Conservation (phyloP, 2,329 filamentous ascomycete species). For the Ophiobolus disseminans region DNA sequence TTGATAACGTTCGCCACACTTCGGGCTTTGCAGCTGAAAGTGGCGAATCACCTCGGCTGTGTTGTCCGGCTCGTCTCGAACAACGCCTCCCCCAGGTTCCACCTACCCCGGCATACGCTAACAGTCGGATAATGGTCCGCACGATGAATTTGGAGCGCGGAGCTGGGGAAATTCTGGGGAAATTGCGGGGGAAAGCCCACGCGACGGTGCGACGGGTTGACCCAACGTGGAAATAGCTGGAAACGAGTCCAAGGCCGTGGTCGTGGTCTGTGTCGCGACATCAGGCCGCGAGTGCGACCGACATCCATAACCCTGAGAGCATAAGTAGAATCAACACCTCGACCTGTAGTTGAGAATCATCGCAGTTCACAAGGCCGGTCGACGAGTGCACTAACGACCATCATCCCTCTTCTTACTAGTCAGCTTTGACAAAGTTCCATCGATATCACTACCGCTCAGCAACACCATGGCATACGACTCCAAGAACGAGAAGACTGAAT, state of each 20-base stretch:
- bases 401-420: too few species aligned
- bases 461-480: constrained; percentile 2
- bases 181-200: background rate
- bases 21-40: background rate
- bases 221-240: constrained; percentile 1
- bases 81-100: background rate
- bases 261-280: background rate
- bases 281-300: background rate
- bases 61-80: background rate
- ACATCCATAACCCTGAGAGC: background rate
- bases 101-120: background rate
- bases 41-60: background rate
- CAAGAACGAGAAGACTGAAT: constrained; percentile 12
- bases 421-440: too few species aligned
- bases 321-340: constrained; percentile 2
- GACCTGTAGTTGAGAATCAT: background rate
- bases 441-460: background rate
- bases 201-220: background rate
- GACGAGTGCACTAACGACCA: background rate
- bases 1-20: background rate
- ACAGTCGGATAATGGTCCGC: background rate
- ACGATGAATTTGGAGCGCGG: too few species aligned
- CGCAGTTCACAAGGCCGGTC: background rate
- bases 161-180: too few species aligned
- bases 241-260: background rate